Base-by-base conservation (phyloP, 208 protist genomes). In the Acanthamoeba sp. region DNA sequence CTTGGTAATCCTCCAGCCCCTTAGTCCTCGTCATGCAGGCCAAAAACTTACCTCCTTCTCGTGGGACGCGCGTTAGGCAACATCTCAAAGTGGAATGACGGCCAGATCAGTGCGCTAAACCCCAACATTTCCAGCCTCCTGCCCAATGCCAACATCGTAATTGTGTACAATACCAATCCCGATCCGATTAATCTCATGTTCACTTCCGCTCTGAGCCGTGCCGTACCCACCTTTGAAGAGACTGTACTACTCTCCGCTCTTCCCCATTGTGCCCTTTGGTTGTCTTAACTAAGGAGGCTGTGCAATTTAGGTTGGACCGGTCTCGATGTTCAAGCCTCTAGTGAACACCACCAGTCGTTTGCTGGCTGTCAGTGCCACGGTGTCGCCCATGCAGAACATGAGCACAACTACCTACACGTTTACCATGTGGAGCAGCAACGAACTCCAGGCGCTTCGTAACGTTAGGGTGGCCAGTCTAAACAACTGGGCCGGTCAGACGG, bases 401-500 rank as follows among this genome's bases (percentile, higher is more conserved):
- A 78, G 66, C 66, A 78, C 66, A 10, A 78, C 66, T 10, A 78
- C 66, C 66, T 78, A 78, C 66, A 78, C 66, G 29, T 78, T 78
- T 32, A 42, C 66, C 36, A 34, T 78, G 34, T 78, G 66, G 66
- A 78, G 29, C 66, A 78, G 36, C 66, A 78, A 78, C 66, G 66
- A 78, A 20, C 66, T 78, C 66, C 29, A 78, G 36, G 0, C 66
- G 24, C 66, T 78, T 5, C 66, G 66, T 29, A 78, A 78, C 66
- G 66, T 78, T 32, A 78, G 40, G 66, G 36, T 78, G 34, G 66
- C 66, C 18, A 45, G 34, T 16, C 66, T 78, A 4, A 32, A 78
- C 27, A 78, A 78, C n/a, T 78, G 66, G 66, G 66, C 66, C 16
- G 66, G 66, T 1, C 36, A 78, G 2, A 78, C 66, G 34, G 66